Evolutionary conservation across 257 asterid genomes (phyloP).

Genomic region (Gentiana dahurica): DNA sequence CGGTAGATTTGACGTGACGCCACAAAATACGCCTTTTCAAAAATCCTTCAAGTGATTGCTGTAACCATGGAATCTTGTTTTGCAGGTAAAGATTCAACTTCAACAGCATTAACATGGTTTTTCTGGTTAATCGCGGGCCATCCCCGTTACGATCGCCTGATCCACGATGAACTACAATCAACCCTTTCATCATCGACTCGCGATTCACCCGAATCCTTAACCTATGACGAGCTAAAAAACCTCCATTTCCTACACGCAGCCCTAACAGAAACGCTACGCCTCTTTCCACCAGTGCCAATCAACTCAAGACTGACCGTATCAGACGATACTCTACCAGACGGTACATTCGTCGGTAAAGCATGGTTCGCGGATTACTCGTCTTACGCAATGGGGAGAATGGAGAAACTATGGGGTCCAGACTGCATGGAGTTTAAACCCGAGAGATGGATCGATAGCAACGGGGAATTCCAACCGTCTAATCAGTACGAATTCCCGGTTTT

Average conservation of each 20-base stretch:
- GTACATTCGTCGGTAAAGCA: conserved; percentile 23
- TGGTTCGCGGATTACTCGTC: conserved; percentile 35
- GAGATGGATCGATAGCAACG: conserved; percentile 29
- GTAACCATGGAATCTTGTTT: too few relatives aligned
- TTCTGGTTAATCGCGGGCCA: conserved; percentile 35
- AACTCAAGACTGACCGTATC: conserved; percentile 25
- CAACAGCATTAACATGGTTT: conserved; percentile 35
- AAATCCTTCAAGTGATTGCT: too few relatives aligned
- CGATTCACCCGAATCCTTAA: conserved; percentile 5
- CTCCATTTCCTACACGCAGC: conserved; percentile 32
- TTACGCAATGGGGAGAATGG: conserved; percentile 36
- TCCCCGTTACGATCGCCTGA: conserved; percentile 17
- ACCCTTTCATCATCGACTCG: conserved; percentile 5
- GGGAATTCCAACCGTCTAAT: conserved; percentile 21
- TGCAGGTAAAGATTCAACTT: conserved; percentile 32
- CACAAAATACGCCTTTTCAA: too few relatives aligned
- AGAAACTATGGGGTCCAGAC: conserved; percentile 29
- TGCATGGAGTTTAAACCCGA: conserved; percentile 29
- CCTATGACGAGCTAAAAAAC: conserved; percentile 23
- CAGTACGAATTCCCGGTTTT: conserved; percentile 29
- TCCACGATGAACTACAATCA: conserved; percentile 12
- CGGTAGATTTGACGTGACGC: too few relatives aligned
- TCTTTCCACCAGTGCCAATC: conserved; percentile 33
- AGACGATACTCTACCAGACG: conserved; percentile 15
- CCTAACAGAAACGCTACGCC: conserved; percentile 25